phyloP scores from a whole-genome alignment of 1,284 basidiomycete genomes.

The Papiliotrema laurentii region DNA sequence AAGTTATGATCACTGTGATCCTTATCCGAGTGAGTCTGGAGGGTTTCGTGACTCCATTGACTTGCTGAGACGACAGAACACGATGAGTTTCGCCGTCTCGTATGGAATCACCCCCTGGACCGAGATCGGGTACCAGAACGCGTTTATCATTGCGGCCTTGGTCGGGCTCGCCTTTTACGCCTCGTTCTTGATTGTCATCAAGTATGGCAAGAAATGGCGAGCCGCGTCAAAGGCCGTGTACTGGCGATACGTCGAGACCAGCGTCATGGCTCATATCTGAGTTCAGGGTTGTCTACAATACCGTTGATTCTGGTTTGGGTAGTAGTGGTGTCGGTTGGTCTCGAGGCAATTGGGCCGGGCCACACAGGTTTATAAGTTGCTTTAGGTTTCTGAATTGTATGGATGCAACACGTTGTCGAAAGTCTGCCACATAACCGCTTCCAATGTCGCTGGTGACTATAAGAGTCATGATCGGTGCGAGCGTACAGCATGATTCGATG shows the following conservation, averaged over 20 bases:
- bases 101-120: slow-evolving; percentile 26
- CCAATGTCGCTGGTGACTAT: too few relatives aligned
- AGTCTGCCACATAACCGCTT: too few relatives aligned
- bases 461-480: too few relatives aligned
- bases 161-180: slow-evolving; percentile 14
- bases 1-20: slow-evolving; percentile 22
- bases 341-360: too few relatives aligned
- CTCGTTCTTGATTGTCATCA: slow-evolving; percentile 15
- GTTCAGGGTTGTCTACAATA: too few relatives aligned
- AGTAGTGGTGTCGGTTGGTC: too few relatives aligned
- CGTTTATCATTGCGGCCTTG: slow-evolving; percentile 18
- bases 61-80: background rate
- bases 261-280: slow-evolving; percentile 1
- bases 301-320: too few relatives aligned
- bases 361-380: too few relatives aligned
- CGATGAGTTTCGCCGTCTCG: background rate
- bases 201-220: slow-evolving; percentile 18
- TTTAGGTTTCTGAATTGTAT: too few relatives aligned
- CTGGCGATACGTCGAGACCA: slow-evolving; percentile 17
- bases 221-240: slow-evolving; percentile 4
- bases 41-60: background rate
- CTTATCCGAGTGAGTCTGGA: slow-evolving; percentile 12
- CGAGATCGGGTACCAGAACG: slow-evolving; percentile 16
- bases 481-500: too few relatives aligned
- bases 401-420: too few relatives aligned